phyloP scores from a whole-genome alignment of 73 alveolate species.

The Paramecium sexaurelia region DNA sequence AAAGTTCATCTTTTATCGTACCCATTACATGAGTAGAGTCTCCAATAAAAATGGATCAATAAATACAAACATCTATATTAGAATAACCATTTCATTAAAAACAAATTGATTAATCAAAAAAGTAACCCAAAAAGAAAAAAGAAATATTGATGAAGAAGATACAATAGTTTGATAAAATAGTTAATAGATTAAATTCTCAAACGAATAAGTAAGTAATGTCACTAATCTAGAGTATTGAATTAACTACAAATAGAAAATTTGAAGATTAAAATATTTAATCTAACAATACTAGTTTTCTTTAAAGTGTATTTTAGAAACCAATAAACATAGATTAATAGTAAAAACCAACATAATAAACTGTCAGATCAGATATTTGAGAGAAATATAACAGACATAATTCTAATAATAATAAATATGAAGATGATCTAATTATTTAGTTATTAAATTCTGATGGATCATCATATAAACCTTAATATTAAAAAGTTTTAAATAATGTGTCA shows the following conservation, averaged over 20 bases:
- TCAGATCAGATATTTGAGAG: constrained; percentile 1
- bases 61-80: background rate
- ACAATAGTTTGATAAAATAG: background rate
- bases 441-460: background rate
- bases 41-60: background rate
- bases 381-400: background rate
- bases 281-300: background rate
- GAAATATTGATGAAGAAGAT: background rate
- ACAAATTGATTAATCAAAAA: background rate
- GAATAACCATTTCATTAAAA: background rate
- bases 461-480: background rate
- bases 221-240: background rate
- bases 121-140: background rate
- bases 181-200: background rate
- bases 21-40: background rate
- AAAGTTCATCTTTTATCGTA: background rate
- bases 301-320: background rate
- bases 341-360: background rate
- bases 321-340: background rate
- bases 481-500: background rate
- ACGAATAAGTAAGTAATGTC: background rate
- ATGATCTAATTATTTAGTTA: background rate
- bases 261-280: background rate
- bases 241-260: constrained; percentile 10
- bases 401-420: background rate